Evolutionary conservation across 1,284 basidiomycete genomes (phyloP), one percentile per base, ranked within the genome.

Genomic region (Microbotryomycetes sp.): DNA sequence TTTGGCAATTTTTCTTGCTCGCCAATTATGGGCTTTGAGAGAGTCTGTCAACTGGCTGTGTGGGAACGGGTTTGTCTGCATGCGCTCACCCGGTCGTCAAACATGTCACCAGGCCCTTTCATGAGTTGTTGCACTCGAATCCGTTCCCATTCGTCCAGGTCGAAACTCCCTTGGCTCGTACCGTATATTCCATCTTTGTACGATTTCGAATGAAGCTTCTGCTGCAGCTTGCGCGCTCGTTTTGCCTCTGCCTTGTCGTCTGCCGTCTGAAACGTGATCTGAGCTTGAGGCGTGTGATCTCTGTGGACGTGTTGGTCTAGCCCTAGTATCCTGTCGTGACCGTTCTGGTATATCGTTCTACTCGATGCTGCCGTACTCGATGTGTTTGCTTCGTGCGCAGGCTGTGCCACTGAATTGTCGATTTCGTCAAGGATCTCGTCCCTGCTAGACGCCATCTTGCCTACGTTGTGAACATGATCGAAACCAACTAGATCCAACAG

Each of bases 1-100:
- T 98, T 85, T 0, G 94, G 94, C 51, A 97, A 83, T 27, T 67
- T 63, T 21, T 75, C 74, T 51, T 78, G 74, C 56, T 82, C 75
- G 70, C 88, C 85, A 3, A 82, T 78, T 7, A 79, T 78, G 21
- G 81, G 78, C 73, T 82, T 76, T 64, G 51, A n/a, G n/a, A n/a
- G n/a, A n/a, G n/a, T n/a, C n/a, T n/a, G n/a, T n/a, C n/a, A n/a
- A n/a, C n/a, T n/a, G n/a, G n/a, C n/a, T n/a, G n/a, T n/a, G n/a
- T n/a, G n/a, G n/a, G n/a, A n/a, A n/a, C n/a, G n/a, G n/a, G n/a
- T n/a, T n/a, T n/a, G n/a, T n/a, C n/a, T n/a, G n/a, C 30, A 91
- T 74, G 9, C 89, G 87, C 67, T 64, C 54, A 55, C 62, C 57
- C 58, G 64, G 63, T 26, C 47, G 46, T 45, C 35, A 24, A 18